Evolutionary conservation across 257 asterid species (phyloP), one percentile per base, ranked within the genome.

Genomic region (Echium plantagineum): DNA sequence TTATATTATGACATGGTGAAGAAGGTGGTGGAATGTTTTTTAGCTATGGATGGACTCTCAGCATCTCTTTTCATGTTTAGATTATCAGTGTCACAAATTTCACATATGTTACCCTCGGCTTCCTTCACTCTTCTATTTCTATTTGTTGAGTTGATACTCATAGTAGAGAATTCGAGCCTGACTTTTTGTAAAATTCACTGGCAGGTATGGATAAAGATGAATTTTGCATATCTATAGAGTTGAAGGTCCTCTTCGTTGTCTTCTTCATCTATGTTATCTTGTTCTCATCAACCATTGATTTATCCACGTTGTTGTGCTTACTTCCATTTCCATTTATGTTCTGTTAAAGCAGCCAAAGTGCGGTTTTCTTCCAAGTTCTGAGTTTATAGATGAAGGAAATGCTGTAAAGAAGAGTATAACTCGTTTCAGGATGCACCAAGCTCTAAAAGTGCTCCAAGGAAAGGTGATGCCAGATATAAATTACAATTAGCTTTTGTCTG

Each of bases 401-500:
- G 87, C 77, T 2, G 72, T 85, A 9, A 85, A 91, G 78, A 85
- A 65, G 77, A 82, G 84, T 20, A 59, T 72, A 38, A 63, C 83
- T 67, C 95, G 98, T 64, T 91, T 91, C 67, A 74, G 73, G 73
- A 85, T 88, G 98, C 94, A 91, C 76, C 96, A 91, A 76, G 82
- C 82, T 65, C 76, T 91, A 67, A 88, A 84, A 72, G 65, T 81
- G 61, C 71, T 66, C 65, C 86, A 84, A 70, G 85, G 90, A 58
- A 78, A 80, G 89, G 97, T 90, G 61, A 71, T 59, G n/a, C 31
- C 21, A 7, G 32, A 60, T n/a, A 52, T 52, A 51, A n/a, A 52
- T 21, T 22, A 52, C 24, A 52, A n/a, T 24, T 53, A 19, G 22
- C 8, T 53, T 9, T 21, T n/a, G 5, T 7, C 57, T 7, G 57